Percentiles rank a stretch among this genome's conserved stretches.
Evolutionary conservation across 2,329 filamentous ascomycete genomes (phyloP).

Genomic region (Hortaea sp.): DNA sequence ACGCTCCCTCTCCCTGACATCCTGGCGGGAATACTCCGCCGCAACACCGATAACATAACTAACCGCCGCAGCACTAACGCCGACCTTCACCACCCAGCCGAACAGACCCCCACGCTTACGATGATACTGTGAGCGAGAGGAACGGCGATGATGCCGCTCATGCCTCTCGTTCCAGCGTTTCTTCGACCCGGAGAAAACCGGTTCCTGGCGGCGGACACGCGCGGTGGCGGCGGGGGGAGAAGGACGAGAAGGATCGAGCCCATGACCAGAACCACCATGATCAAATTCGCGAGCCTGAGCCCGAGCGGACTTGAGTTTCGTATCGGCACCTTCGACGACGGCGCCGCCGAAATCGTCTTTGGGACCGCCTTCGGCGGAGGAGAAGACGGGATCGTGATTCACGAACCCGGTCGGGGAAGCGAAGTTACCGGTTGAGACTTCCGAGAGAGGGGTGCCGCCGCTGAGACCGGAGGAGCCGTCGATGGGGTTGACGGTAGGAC

Average conservation of each 20-base stretch:
- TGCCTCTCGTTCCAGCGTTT: slow-evolving; percentile 4
- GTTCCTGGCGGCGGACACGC: slow-evolving; percentile 37
- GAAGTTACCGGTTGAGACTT: slow-evolving; percentile 44
- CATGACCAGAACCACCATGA: slow-evolving; percentile 16
- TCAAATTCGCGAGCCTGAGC: slow-evolving; percentile 25
- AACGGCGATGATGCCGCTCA: slow-evolving; percentile 8
- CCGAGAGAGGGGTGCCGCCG: slow-evolving; percentile 14
- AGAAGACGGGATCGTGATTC: slow-evolving; percentile 7
- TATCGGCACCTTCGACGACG: slow-evolving; percentile 3
- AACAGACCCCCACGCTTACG: slow-evolving; percentile 5
- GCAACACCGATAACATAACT: slow-evolving; percentile 51
- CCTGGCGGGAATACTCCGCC: slow-evolving; percentile 32
- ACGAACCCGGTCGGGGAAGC: slow-evolving; percentile 57
- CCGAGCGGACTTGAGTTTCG: neutral
- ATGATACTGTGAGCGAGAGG: slow-evolving; percentile 5
- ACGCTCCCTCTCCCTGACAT: slow-evolving; percentile 9
- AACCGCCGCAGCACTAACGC: slow-evolving; percentile 44
- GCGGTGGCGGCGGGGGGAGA: slow-evolving; percentile 26
- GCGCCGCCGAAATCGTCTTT: neutral
- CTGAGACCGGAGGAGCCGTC: slow-evolving; percentile 48
- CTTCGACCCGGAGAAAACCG: slow-evolving; percentile 36
- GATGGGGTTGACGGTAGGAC: slow-evolving; percentile 18
- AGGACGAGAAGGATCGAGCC: no score
- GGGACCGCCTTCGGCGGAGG: neutral
- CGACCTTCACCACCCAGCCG: slow-evolving; percentile 41